Base-by-base conservation (phyloP, 331 rosid genomes). In the Cydonia oblonga region DNA sequence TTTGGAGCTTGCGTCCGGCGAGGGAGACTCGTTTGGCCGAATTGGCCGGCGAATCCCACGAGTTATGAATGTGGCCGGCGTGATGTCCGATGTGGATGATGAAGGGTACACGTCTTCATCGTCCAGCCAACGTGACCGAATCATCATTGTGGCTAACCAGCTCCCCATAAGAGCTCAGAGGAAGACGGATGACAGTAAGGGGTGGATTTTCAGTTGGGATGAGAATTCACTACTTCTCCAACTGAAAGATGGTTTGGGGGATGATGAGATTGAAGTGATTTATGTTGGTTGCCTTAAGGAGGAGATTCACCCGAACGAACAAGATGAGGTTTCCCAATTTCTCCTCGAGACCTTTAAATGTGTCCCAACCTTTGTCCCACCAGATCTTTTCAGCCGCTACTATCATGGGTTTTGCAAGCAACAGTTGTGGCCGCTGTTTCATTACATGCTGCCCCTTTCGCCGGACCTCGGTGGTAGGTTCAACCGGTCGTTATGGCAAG, bases 391-490 rank as follows among this genome's bases (percentile, higher is more conserved):
- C 64, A 81, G 81, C 77, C 76, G 88, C 40, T 86, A 83, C 72
- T 92, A 92, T 73, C 98, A 87, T 73, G 98, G 96, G 59, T 92
- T 92, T 84, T 92, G 98, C 80, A 92, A 92, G 67, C 98, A 92
- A 73, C 93, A 92, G 68, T 74, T 92, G 7, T 92, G 98, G 98
- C 96, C 98, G 62, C 78, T 92, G 64, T 92, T 92, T 84, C 98
- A 92, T 76, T 92, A 92, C 84, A 90, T 92, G 98, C 98, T 90
- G 80, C 98, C 98, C 11, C 71, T 92, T 5, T 92, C 98, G 15
- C 96, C 96, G 4, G 96, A 92, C 80, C 96, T 92, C 60, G 98
- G 98, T 14, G 98, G 98, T 32, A 82, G 98, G 64, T 92, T 92
- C 12, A 91, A 92, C 76, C 75, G 98, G 73, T 85, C 93, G 53